phyloP scores from a whole-genome alignment of 441 rosid genomes.

The Viola pubescens region DNA sequence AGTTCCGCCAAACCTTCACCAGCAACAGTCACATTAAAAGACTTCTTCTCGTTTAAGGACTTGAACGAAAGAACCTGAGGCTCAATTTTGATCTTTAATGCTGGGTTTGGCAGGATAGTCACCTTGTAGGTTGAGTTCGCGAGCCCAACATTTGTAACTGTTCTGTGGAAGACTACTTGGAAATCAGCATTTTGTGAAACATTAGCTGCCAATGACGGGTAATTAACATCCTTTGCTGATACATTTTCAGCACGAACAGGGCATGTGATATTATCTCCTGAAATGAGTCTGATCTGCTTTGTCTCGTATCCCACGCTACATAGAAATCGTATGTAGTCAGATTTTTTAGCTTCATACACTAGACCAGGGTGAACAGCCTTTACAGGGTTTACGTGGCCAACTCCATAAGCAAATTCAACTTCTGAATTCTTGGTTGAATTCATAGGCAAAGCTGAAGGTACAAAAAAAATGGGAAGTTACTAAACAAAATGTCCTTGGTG shows the following conservation, averaged over 20 bases:
- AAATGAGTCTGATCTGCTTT: not conserved
- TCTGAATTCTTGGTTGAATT: conserved; percentile 35
- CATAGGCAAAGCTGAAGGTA: conserved; percentile 31
- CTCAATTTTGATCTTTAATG: conserved; percentile 29
- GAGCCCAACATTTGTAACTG: conserved; percentile 50
- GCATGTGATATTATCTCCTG: conserved; percentile 37
- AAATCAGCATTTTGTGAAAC: not conserved
- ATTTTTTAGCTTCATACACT: conserved; percentile 35
- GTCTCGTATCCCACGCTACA: conserved; percentile 39
- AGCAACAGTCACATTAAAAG: conserved; percentile 37
- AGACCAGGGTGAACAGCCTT: conserved; percentile 13
- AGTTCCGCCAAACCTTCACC: conserved; percentile 12
- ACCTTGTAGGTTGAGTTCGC: conserved; percentile 30
- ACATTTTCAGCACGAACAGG: conserved; percentile 24
- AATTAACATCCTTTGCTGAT: conserved; percentile 42
- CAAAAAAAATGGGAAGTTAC: not conserved
- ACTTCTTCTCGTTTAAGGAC: conserved; percentile 33
- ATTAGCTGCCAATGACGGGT: conserved; percentile 45
- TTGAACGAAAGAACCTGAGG: conserved; percentile 41
- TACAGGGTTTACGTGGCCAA: conserved; percentile 46
- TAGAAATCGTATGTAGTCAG: conserved; percentile 53
- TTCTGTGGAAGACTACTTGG: conserved; percentile 36
- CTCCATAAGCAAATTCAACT: no score
- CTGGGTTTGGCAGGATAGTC: conserved; percentile 24
- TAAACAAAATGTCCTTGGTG: not conserved